Percentiles rank a stretch among this genome's conserved stretches.
phyloP scores from a whole-genome alignment of 257 asterid genomes.

The Datura wrightii region DNA sequence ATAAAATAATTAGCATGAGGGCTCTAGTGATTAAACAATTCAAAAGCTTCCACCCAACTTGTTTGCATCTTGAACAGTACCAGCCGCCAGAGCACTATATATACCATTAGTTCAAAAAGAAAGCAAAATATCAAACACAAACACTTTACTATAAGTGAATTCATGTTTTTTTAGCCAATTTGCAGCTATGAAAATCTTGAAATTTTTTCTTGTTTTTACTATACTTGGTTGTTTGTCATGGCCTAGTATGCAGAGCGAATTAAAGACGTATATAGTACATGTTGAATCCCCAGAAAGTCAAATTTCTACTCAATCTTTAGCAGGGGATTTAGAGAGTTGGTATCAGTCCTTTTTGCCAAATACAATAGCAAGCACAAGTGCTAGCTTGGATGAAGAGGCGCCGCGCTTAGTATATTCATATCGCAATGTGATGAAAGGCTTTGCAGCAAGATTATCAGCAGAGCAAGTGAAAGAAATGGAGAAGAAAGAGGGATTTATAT shows the following conservation, averaged over 20 bases:
- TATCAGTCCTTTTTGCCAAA: conserved; percentile 41
- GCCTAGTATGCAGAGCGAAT: neutral
- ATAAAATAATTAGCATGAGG: neutral
- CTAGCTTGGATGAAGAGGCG: neutral
- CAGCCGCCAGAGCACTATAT: conserved; percentile 23
- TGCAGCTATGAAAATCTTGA: neutral
- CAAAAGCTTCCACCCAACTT: neutral
- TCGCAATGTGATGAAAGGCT: conserved; percentile 38
- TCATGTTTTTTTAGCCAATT: neutral
- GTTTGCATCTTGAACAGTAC: neutral
- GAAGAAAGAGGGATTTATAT: conserved; percentile 31
- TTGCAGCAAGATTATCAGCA: conserved; percentile 40
- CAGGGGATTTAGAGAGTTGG: conserved; percentile 32
- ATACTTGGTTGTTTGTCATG: neutral
- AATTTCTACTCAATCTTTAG: conserved; percentile 10
- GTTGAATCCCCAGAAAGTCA: conserved; percentile 31
- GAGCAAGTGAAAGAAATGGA: conserved; percentile 36
- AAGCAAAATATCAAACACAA: neutral
- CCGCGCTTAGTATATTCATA: conserved; percentile 39
- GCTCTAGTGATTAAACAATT: neutral
- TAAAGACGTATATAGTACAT: conserved; percentile 47
- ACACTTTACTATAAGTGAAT: neutral
- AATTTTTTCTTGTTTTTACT: neutral
- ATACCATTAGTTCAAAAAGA: neutral
- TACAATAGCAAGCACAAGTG: neutral